These are phyloP conservation scores for Suillus bovinus DNA, from an alignment of 768 basidiomycete genomes.

Conservation along the genomic window DNA sequence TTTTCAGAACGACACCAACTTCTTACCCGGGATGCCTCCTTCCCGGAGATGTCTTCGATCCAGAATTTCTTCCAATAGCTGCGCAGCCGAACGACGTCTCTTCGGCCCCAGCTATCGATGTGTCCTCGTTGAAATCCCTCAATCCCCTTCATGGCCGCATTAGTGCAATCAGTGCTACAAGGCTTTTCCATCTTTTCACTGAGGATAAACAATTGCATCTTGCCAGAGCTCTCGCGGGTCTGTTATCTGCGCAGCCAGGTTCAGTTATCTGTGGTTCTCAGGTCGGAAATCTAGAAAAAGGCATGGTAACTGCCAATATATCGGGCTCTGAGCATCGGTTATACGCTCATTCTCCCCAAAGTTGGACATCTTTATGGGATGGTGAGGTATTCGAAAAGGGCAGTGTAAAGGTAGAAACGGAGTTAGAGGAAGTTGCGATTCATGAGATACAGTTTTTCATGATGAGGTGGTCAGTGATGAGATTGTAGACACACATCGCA, in stretches of 20 bases:
- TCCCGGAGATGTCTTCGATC: conserved; percentile 55
- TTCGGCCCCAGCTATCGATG: conserved; percentile 22
- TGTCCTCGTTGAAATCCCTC: conserved; percentile 42
- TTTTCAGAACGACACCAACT: conserved; percentile 56
- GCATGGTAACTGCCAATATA: not conserved
- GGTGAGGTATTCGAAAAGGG: conserved; percentile 32
- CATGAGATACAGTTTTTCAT: not conserved
- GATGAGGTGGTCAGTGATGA: not conserved
- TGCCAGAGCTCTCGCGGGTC: conserved; percentile 29
- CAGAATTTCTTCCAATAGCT: conserved; percentile 38
- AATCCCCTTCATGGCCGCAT: conserved; percentile 49
- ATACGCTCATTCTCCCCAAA: conserved; percentile 18
- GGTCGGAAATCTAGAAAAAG: conserved; percentile 15
- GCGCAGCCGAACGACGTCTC: conserved; percentile 31
- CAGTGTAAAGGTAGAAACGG: conserved; percentile 30
- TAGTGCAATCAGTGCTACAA: conserved; percentile 49
- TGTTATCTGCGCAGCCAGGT: conserved; percentile 31
- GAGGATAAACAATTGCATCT: conserved; percentile 29
- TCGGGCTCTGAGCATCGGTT: not conserved
- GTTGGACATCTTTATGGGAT: conserved; percentile 22
- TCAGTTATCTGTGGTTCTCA: conserved; percentile 35
- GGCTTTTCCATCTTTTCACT: conserved; percentile 45
- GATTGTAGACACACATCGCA: not conserved
- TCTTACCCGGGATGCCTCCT: conserved; percentile 56
- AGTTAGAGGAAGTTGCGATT: conserved; percentile 11